Conservation (phyloP, 1,284 basidiomycete genomes). For the Ganoderma meredithae region DNA sequence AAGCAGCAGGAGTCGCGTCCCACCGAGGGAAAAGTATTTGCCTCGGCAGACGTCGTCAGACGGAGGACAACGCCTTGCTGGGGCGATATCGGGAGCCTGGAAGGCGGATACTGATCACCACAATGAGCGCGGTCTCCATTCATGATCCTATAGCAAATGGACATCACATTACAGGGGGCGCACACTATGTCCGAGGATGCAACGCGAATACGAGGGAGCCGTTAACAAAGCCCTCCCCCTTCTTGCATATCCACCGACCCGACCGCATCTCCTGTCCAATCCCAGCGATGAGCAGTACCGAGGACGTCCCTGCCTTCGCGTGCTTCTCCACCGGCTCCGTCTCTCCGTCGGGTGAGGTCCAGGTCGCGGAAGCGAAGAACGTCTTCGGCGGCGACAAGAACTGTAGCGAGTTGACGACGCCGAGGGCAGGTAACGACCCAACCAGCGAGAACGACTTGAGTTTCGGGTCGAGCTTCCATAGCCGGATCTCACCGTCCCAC, state of each 20-base stretch:
- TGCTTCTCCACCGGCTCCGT: conserved; percentile 19
- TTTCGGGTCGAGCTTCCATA: conserved; percentile 88
- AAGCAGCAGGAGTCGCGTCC: background rate
- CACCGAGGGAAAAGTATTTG: background rate
- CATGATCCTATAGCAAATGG: background rate
- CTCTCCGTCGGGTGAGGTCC: conserved; percentile 42
- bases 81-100: background rate
- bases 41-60: background rate
- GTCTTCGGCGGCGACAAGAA: conserved; percentile 69
- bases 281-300: conserved; percentile 78
- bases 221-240: conserved; percentile 75
- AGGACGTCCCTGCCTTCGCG: conserved; percentile 34
- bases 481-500: conserved; percentile 87
- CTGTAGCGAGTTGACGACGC: conserved; percentile 92
- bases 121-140: background rate
- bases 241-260: conserved; percentile 86
- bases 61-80: background rate
- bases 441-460: conserved; percentile 79
- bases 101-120: background rate
- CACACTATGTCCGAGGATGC: conserved; percentile 46
- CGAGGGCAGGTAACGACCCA: conserved; percentile 69
- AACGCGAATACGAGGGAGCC: conserved; percentile 71
- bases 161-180: conserved; percentile 3
- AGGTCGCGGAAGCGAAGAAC: conserved; percentile 52
- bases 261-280: conserved; percentile 89